Percentiles rank a stretch among this genome's conserved stretches.
These are phyloP conservation scores for Aspergillus brunneoviolaceus DNA, from an alignment of 2,329 filamentous ascomycete species.

Conservation along the genomic window DNA sequence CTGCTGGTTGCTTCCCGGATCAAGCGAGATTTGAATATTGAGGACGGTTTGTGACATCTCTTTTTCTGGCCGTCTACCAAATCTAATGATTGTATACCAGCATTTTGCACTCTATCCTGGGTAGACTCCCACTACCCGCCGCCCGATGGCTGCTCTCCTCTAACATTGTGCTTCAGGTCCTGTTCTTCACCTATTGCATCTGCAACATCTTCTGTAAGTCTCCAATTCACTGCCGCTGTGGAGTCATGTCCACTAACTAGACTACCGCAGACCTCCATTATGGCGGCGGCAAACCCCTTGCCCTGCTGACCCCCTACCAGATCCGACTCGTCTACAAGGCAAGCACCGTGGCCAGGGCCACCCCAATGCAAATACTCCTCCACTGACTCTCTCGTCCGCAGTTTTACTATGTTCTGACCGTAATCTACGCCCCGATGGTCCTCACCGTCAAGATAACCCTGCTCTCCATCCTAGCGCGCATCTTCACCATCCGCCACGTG, in stretches of 20 bases:
- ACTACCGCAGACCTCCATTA: background rate
- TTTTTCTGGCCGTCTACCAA: background rate
- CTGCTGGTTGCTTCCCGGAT: background rate
- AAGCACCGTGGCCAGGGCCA: background rate
- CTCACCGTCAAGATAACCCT: constrained; percentile 18
- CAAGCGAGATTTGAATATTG: background rate
- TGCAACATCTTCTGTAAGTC: background rate
- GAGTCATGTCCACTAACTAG: background rate
- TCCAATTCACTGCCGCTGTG: background rate
- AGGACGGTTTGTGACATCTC: background rate
- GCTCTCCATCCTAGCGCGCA: constrained; percentile 13
- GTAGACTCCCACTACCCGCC: background rate
- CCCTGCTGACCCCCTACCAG: background rate
- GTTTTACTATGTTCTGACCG: constrained; percentile 16
- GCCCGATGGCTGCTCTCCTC: background rate
- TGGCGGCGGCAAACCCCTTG: background rate
- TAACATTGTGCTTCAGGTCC: background rate
- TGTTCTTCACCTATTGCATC: background rate
- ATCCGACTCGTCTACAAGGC: background rate
- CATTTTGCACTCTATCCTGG: background rate
- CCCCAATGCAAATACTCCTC: no score
- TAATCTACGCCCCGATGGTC: constrained; percentile 16
- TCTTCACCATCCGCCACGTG: constrained; percentile 13
- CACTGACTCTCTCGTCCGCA: background rate
- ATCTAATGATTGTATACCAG: background rate